Conservation (phyloP, 192 early-diverging fungal species). For the Coemansia aciculifera region DNA sequence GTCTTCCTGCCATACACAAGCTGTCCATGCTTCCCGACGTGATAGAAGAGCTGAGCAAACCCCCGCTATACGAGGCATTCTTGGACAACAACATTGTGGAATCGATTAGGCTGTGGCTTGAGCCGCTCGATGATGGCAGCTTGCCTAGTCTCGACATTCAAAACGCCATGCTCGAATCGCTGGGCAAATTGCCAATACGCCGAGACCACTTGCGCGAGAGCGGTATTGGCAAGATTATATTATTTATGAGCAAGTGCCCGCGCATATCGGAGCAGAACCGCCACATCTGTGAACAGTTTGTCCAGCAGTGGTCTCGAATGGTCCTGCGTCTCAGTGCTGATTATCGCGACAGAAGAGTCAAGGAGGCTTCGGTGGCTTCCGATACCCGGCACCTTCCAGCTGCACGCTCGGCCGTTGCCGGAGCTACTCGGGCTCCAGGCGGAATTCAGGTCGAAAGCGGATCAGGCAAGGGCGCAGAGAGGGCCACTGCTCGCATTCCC, state of each 20-base stretch:
- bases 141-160: conserved; percentile 90
- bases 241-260: conserved; percentile 88
- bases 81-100: conserved; percentile 85
- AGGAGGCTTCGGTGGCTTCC: conserved; percentile 24
- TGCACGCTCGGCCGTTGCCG: neutral
- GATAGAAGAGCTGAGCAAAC: conserved; percentile 44
- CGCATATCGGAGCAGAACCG: conserved; percentile 68
- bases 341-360: conserved; percentile 61
- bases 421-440: conserved; percentile 12
- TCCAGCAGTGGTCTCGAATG: conserved; percentile 83
- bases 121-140: conserved; percentile 85
- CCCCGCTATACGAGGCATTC: conserved; percentile 68
- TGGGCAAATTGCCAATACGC: conserved; percentile 72
- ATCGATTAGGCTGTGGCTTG: conserved; percentile 84
- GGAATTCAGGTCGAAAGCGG: conserved; percentile 28
- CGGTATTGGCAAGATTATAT: conserved; percentile 78
- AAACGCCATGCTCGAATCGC: conserved; percentile 68
- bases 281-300: conserved; percentile 74
- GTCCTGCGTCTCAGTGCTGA: conserved; percentile 75
- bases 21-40: conserved; percentile 54
- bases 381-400: conserved; percentile 8
- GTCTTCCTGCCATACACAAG: conserved; percentile 54
- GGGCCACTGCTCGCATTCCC: conserved; percentile 40
- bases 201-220: conserved; percentile 79
- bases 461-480: conserved; percentile 27